phyloP scores from a whole-genome alignment of 2,329 filamentous ascomycete species.

The Septoria linicola region DNA sequence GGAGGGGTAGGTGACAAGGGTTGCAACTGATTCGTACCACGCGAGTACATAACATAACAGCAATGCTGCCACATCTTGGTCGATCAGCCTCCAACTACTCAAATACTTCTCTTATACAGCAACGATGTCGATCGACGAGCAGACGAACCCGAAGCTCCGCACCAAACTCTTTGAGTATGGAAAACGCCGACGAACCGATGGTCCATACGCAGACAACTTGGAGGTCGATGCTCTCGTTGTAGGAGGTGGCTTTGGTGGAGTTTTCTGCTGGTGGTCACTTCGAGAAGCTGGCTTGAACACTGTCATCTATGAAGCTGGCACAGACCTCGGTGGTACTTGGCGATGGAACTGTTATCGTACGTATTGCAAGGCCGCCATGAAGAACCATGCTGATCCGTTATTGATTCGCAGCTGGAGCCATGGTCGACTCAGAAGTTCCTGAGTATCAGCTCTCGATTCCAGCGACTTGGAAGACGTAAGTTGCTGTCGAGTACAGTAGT shows the following conservation, averaged over 20 bases:
- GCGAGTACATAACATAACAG: neutral
- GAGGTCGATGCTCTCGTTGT: slow-evolving; percentile 34
- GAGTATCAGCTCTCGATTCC: slow-evolving; percentile 50
- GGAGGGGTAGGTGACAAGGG: slow-evolving; percentile 8
- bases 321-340: slow-evolving; percentile 45
- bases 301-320: slow-evolving; percentile 40
- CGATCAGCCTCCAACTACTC: neutral
- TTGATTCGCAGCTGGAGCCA: slow-evolving; percentile 41
- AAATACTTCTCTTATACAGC: neutral
- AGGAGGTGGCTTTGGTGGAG: slow-evolving; percentile 47
- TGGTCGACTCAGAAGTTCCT: slow-evolving; percentile 49
- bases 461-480: slow-evolving; percentile 47
- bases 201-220: slow-evolving; percentile 32
- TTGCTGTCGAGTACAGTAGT: neutral
- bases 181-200: slow-evolving; percentile 20
- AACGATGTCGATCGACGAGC: slow-evolving; percentile 10
- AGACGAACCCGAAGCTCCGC: slow-evolving; percentile 13
- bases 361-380: neutral
- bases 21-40: neutral
- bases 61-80: neutral
- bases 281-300: slow-evolving; percentile 32
- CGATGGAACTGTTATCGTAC: slow-evolving; percentile 49
- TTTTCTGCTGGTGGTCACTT: slow-evolving; percentile 38
- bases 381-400: slow-evolving; percentile 16
- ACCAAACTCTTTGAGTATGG: slow-evolving; percentile 24